Evolutionary conservation across 768 basidiomycete species (phyloP).

Genomic region (Fistulinella prunicolor): DNA sequence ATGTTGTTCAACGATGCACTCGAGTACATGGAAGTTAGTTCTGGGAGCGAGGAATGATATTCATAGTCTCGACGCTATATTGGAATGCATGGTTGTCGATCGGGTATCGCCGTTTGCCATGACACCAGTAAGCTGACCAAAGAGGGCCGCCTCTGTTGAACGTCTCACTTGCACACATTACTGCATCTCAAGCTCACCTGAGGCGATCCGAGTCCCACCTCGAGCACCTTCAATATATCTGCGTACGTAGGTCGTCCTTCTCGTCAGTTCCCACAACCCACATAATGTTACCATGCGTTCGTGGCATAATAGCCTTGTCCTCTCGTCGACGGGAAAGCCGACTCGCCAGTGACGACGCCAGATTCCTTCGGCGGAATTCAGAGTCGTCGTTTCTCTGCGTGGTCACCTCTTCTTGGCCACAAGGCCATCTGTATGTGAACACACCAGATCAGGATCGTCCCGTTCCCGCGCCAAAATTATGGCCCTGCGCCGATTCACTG

Average conservation of each 20-base stretch:
- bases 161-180: constrained; percentile 7
- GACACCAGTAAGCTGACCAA: constrained; percentile 6
- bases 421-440: not conserved
- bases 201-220: constrained; percentile 7
- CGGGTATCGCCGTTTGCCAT: constrained; percentile 1
- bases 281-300: not conserved
- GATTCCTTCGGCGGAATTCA: constrained; percentile 14
- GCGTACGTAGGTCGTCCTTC: constrained; percentile 9
- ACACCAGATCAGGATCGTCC: constrained; percentile 1
- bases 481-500: constrained; percentile 55
- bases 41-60: too few species aligned
- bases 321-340: constrained; percentile 1
- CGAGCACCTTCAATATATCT: constrained; percentile 7
- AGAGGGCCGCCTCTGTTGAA: too few species aligned
- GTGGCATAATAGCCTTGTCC: constrained; percentile 6
- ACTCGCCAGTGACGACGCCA: constrained; percentile 6
- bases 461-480: constrained; percentile 31
- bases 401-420: not conserved
- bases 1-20: too few species aligned
- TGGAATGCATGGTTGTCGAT: too few species aligned
- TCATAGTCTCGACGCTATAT: too few species aligned
- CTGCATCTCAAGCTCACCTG: constrained; percentile 24
- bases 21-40: too few species aligned
- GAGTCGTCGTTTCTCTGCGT: too few species aligned
- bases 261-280: constrained; percentile 10